Base-by-base conservation (phyloP, 2,329 filamentous ascomycete genomes). In the Colletotrichum eremochloae region DNA sequence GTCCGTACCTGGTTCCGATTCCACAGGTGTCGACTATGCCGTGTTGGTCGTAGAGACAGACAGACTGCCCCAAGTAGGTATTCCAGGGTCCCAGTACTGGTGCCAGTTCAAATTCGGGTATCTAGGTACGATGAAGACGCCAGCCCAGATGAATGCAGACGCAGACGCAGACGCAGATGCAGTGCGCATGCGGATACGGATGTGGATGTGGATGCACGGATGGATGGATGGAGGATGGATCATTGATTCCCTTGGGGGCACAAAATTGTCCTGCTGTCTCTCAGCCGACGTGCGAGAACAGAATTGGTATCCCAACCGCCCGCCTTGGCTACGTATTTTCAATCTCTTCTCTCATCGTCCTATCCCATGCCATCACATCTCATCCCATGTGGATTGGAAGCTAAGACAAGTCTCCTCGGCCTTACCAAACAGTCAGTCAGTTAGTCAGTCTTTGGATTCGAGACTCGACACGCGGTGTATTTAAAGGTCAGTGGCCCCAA, bases 51-150 rank as follows among this genome's bases (percentile, higher is more conserved):
- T 64, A 56, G 62, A 20, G 36, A 53, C 48, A 15, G 36, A 36
- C 24, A 14, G 42, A 20, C 3, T 44, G 18, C 18, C 14, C 14
- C 14, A 18, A 18, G 55, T 40, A 48, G 44, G 20, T 7, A 46
- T 72, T 70, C 66, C 48, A 70, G 70, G 60, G 66, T 57, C 55
- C 55, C 48, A n/a, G 48, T 11, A 20, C n/a, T n/a, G 31, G 29
- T 33, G 52, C 33, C 33, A 57, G 20, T 57, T 57, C 33, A 24
- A 15, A 7, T 24, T 24, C 24, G 24, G 29, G 18, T 63, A 24
- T 8, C 18, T 5, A 24, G 24, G 31, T 2, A 11, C 15, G 18
- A 31, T 18, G 4, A 42, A 11, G 29, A 55, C 18, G 52, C 31
- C 20, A 31, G 29, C 11, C 42, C 42, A 7, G 42, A 14, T 46